Base-by-base conservation (phyloP, 768 basidiomycete genomes). In the Tylopilus subfusipes region DNA sequence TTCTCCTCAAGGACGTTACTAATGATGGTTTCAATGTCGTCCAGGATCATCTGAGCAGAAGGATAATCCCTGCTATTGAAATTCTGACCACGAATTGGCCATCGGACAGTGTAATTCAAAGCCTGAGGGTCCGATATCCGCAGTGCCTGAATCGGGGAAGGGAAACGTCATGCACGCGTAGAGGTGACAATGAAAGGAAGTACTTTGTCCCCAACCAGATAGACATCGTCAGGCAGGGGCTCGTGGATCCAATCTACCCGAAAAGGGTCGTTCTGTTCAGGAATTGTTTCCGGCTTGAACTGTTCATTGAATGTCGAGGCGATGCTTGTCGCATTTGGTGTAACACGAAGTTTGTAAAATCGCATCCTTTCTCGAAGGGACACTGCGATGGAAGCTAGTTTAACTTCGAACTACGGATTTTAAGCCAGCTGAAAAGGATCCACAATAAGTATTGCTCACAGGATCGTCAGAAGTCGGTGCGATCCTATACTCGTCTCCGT, bases 41-140 rank as follows among this genome's bases (percentile, higher is more conserved):
- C 85, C 29, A 96, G 72, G 48, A 88, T 74, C 55, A 83, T 75
- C 68, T 87, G 89, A 6, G 75, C 63, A 43, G 88, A 89, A 3
- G 68, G 73, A 66, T 98, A 98, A 60, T 89, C 90, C 39, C 81
- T 74, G 5, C 79, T 82, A 64, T 97, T 98, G 76, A 97, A 93
- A 48, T 80, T 84, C 8, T 84, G 79, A n/a, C 88, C 83, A 50
- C 82, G 76, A 43, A 95, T 84, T 1, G 96, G 96, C 83, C 88
- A 90, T 47, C 87, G 78, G 40, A 96, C 75, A n/a, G 73, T 72
- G 63, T 88, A 98, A 14, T 83, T 84, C 34, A 86, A 76, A 14
- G 72, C 71, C 45, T 78, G 74, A 13, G 93, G 90, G 64, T 91
- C 79, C 14, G 85, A 80, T 42, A 93, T 69, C 33, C 78, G 81